Conservation (phyloP, 2,329 filamentous ascomycete genomes). For the Cephalotrichum gorgonifer region DNA sequence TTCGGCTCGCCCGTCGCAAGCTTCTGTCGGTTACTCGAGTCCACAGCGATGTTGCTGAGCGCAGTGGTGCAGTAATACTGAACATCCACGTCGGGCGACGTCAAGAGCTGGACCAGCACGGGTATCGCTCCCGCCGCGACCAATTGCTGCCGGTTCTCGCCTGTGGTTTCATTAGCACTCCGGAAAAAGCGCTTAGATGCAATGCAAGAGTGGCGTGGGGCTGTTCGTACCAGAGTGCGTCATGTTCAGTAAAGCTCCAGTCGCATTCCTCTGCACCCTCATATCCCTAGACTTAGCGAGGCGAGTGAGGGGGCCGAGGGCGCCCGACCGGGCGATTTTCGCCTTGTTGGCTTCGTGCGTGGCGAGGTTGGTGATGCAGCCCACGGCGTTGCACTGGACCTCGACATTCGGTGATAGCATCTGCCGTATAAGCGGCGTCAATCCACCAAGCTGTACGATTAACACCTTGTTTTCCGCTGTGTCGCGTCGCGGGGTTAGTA, state of each 20-base stretch:
- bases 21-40: slow-evolving; percentile 80
- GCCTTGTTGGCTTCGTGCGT: slow-evolving; percentile 99
- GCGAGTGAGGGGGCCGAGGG: slow-evolving; percentile 79
- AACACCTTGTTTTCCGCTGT: slow-evolving; percentile 94
- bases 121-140: slow-evolving; percentile 97
- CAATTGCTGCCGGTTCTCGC: slow-evolving; percentile 95
- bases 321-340: slow-evolving; percentile 92
- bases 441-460: slow-evolving; percentile 84
- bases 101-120: slow-evolving; percentile 87
- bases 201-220: background rate
- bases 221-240: slow-evolving; percentile 79
- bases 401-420: slow-evolving; percentile 98
- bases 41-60: slow-evolving; percentile 95
- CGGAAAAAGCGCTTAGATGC: slow-evolving; percentile 4
- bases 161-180: slow-evolving; percentile 31
- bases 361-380: slow-evolving; percentile 95
- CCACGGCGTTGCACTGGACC: slow-evolving; percentile 97
- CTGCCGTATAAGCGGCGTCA: slow-evolving; percentile 86
- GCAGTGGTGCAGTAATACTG: slow-evolving; percentile 99
- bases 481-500: background rate
- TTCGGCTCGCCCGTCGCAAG: slow-evolving; percentile 84
- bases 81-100: slow-evolving; percentile 88
- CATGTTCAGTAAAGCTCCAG: slow-evolving; percentile 94
- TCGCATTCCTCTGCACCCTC: slow-evolving; percentile 95
- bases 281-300: slow-evolving; percentile 97